These are phyloP conservation scores for Pachyrhizus erosus DNA, from an alignment of 306 rosid genomes.

Conservation along the genomic window DNA sequence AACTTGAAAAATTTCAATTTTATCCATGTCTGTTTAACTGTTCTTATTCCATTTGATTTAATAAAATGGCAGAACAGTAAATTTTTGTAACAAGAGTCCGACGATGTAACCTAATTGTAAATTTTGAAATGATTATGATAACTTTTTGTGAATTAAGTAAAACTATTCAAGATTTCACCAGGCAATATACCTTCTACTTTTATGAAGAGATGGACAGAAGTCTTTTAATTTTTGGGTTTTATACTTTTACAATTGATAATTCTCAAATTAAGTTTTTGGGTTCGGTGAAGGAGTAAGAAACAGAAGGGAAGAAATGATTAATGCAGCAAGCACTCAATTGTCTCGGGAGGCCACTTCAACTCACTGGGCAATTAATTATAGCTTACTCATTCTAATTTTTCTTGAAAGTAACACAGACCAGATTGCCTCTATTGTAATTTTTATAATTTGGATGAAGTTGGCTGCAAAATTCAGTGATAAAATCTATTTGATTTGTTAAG, in stretches of 20 bases:
- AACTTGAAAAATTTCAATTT: not conserved
- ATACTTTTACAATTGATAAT: not conserved
- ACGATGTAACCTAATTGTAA: not conserved
- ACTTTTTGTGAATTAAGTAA: not conserved
- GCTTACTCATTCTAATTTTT: conserved; percentile 7
- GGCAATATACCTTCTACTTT: not conserved
- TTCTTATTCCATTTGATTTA: not conserved
- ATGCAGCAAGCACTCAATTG: not conserved
- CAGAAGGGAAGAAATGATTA: conserved; percentile 2
- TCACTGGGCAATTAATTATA: not conserved
- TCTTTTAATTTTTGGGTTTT: not conserved
- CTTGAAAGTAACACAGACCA: not conserved
- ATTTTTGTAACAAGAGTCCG: not conserved
- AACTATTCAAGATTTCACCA: not conserved
- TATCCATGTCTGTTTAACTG: not conserved
- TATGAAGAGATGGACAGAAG: not conserved
- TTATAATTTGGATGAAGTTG: not conserved
- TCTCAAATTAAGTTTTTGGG: not conserved
- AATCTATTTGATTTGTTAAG: not conserved
- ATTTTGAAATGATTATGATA: conserved; percentile 2
- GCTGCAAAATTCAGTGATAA: not conserved
- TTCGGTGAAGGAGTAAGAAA: not conserved
- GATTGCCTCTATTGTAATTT: not conserved
- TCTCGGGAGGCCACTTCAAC: not conserved
- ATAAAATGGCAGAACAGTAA: not conserved